phyloP scores from a whole-genome alignment of 306 rosid species.

The Bauhinia variegata region DNA sequence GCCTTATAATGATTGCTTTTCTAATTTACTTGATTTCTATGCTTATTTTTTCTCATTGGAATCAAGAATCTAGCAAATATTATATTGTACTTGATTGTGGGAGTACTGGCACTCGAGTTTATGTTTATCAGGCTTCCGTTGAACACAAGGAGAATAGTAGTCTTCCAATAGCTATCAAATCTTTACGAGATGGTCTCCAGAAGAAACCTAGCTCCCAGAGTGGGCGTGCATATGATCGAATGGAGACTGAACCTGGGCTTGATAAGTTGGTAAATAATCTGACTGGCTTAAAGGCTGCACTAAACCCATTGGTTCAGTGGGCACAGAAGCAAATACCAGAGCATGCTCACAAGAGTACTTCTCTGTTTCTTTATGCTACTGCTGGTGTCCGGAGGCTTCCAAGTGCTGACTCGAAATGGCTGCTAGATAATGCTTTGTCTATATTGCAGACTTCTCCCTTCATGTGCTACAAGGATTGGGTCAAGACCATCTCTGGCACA shows the following conservation, averaged over 20 bases:
- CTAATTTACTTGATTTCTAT: constrained; percentile 55
- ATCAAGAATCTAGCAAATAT: constrained; percentile 58
- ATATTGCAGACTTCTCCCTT: constrained; percentile 74
- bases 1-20: constrained; percentile 52
- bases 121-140: constrained; percentile 68
- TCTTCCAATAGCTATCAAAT: constrained; percentile 67
- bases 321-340: constrained; percentile 86
- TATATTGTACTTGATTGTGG: constrained; percentile 92
- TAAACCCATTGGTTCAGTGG: constrained; percentile 81
- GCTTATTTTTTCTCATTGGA: constrained; percentile 67
- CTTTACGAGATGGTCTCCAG: constrained; percentile 45
- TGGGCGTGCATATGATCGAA: constrained; percentile 88
- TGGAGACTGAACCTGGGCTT: constrained; percentile 95
- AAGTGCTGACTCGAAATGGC: constrained; percentile 66
- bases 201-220: constrained; percentile 42
- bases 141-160: constrained; percentile 45
- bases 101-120: constrained; percentile 85
- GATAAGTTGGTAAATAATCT: constrained; percentile 74
- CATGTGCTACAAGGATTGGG: constrained; percentile 70
- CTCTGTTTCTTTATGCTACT: constrained; percentile 81
- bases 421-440: constrained; percentile 84
- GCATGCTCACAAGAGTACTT: constrained; percentile 66
- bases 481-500: constrained; percentile 72
- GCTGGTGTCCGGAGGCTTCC: constrained; percentile 92
- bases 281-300: constrained; percentile 64